Evolutionary conservation across 345 rosid genomes (phyloP).

Genomic region (Ceriops decandra): DNA sequence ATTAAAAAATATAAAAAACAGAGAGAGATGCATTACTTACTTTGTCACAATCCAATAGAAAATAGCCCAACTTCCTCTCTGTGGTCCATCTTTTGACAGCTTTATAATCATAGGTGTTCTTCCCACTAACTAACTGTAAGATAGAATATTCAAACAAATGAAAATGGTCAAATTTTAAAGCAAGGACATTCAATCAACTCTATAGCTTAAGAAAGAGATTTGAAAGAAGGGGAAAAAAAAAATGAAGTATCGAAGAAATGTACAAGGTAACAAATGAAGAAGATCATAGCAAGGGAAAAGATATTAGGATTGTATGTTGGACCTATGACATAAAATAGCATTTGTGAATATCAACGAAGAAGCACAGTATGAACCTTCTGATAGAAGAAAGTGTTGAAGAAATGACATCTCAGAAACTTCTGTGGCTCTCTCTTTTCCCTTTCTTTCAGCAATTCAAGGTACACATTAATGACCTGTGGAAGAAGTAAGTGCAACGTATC

Average conservation of each 20-base stretch:
- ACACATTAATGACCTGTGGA: constrained; percentile 80
- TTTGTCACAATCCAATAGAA: constrained; percentile 75
- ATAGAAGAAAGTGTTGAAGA: constrained; percentile 87
- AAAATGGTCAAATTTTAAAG: no score
- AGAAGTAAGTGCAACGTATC: constrained; percentile 15
- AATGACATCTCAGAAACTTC: constrained; percentile 89
- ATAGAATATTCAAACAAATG: no score
- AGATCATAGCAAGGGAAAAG: no score
- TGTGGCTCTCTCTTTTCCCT: constrained; percentile 85
- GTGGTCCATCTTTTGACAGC: constrained; percentile 97
- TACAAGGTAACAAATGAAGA: no score
- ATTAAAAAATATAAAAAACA: neutral
- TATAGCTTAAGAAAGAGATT: no score
- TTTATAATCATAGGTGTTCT: constrained; percentile 52
- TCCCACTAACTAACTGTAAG: constrained; percentile 18
- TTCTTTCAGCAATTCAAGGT: constrained; percentile 85
- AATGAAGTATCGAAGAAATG: no score
- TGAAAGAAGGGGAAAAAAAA: no score
- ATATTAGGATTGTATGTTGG: no score
- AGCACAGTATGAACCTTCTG: constrained; percentile 57
- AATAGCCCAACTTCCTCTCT: constrained; percentile 79
- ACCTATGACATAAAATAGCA: neutral
- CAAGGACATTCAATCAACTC: no score
- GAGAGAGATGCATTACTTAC: constrained; percentile 29
- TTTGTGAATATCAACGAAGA: neutral